These are phyloP conservation scores for Didymella exigua DNA, from an alignment of 2,329 filamentous ascomycete species.

Conservation along the genomic window DNA sequence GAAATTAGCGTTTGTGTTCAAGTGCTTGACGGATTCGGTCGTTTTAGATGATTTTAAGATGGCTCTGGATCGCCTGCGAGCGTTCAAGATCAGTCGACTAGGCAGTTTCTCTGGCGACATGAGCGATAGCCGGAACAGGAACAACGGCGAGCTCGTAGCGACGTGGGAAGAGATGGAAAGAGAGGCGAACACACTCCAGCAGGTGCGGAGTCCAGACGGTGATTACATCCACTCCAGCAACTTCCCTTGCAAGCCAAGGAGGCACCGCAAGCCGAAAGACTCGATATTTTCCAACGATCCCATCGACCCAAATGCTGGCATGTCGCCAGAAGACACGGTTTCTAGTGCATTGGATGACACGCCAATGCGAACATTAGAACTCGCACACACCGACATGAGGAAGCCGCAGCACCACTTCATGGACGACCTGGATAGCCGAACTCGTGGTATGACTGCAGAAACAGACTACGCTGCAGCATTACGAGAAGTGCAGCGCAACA, in stretches of 20 bases:
- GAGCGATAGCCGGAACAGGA: slow-evolving; percentile 41
- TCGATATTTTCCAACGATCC: slow-evolving; percentile 33
- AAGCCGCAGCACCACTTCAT: slow-evolving; percentile 28
- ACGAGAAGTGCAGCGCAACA: slow-evolving; percentile 30
- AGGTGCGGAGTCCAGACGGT: slow-evolving; percentile 38
- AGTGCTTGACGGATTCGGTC: slow-evolving; percentile 70
- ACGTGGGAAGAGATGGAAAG: slow-evolving; percentile 45
- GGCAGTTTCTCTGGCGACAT: slow-evolving; percentile 46
- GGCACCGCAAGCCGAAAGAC: slow-evolving; percentile 31
- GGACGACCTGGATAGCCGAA: slow-evolving; percentile 22
- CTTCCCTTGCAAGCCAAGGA: slow-evolving; percentile 33
- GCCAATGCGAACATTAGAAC: slow-evolving; percentile 22
- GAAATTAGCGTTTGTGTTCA: slow-evolving; percentile 69
- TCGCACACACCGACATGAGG: slow-evolving; percentile 21
- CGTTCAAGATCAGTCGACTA: slow-evolving; percentile 51
- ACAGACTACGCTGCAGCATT: slow-evolving; percentile 39
- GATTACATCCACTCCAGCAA: slow-evolving; percentile 39
- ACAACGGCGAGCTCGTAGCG: slow-evolving; percentile 37
- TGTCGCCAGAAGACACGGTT: slow-evolving; percentile 39
- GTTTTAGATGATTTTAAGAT: slow-evolving; percentile 73
- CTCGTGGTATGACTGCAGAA: slow-evolving; percentile 27
- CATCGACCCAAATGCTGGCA: slow-evolving; percentile 16
- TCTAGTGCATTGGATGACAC: slow-evolving; percentile 34
- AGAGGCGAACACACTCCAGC: slow-evolving; percentile 33
- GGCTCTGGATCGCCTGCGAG: slow-evolving; percentile 54